phyloP scores from a whole-genome alignment of 2,329 filamentous ascomycete genomes.

The Fusarium citri region DNA sequence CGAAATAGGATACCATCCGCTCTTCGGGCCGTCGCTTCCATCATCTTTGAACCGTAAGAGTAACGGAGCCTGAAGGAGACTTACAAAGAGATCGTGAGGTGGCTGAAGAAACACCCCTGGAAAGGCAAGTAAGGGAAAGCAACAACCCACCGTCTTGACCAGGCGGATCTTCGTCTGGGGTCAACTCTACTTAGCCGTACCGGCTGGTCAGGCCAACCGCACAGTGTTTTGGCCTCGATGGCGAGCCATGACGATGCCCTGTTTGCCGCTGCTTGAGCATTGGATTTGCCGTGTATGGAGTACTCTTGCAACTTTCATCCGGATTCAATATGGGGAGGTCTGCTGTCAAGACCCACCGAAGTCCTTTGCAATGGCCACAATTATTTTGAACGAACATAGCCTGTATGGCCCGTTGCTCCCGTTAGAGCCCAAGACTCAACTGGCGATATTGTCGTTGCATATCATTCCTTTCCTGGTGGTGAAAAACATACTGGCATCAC shows the following conservation, averaged over 20 bases:
- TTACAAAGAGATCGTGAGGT: constrained; percentile 19
- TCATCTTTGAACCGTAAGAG: constrained; percentile 13
- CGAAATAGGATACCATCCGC: constrained; percentile 12
- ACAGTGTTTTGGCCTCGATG: constrained; percentile 2
- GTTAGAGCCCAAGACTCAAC: background rate
- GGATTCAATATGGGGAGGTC: constrained; percentile 1
- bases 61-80: constrained; percentile 7
- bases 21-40: constrained; percentile 41
- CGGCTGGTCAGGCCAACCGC: constrained; percentile 11
- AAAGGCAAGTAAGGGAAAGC: constrained; percentile 20
- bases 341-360: background rate
- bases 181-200: constrained; percentile 30
- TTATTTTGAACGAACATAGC: constrained; percentile 1
- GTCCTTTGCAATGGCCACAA: background rate
- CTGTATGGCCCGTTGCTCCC: constrained; percentile 13
- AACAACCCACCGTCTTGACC: constrained; percentile 22
- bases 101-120: constrained; percentile 10
- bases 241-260: background rate
- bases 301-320: background rate
- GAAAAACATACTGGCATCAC: background rate
- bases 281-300: background rate
- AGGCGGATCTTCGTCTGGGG: constrained; percentile 21
- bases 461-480: background rate
- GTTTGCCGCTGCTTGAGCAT: constrained; percentile 10
- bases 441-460: background rate